phyloP scores from a whole-genome alignment of 2,329 filamentous ascomycete genomes.

The Shiraia sp. region DNA sequence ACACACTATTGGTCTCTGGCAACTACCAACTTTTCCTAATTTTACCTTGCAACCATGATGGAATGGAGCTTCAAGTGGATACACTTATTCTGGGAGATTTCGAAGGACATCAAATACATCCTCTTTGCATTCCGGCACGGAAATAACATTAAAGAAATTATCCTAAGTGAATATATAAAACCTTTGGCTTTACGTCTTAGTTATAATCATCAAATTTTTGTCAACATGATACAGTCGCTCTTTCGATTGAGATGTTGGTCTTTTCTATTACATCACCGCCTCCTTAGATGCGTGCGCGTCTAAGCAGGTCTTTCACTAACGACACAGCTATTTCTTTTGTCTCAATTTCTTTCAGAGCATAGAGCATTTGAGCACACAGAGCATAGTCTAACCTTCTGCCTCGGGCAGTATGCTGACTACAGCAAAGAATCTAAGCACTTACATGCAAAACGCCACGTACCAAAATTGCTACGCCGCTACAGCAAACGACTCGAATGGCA shows the following conservation, averaged over 20 bases:
- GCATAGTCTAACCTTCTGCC: slow-evolving; percentile 4
- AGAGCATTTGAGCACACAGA: slow-evolving; percentile 5
- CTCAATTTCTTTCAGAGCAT: slow-evolving; percentile 1
- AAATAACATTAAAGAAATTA: slow-evolving; percentile 7
- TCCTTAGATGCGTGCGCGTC: not conserved
- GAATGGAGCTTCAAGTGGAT: no score
- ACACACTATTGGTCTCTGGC: no score
- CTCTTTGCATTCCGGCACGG: no score
- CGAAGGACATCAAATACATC: no score
- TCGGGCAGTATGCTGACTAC: slow-evolving; percentile 4
- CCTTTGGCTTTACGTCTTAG: no score
- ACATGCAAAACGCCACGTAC: not conserved
- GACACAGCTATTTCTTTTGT: not conserved
- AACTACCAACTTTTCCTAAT: no score
- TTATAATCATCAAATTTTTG: not conserved
- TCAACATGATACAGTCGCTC: slow-evolving; percentile 2
- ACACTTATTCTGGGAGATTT: no score
- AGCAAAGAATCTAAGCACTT: not conserved
- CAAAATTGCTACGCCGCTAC: not conserved
- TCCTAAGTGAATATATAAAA: slow-evolving; percentile 4
- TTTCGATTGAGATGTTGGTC: not conserved
- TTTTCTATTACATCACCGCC: not conserved
- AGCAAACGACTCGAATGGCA: not conserved
- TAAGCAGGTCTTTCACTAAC: not conserved
- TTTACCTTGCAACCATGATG: no score